Percentiles rank a stretch among this genome's conserved stretches.
These are phyloP conservation scores for Lichtheimia ramosa DNA, from an alignment of 371 early-diverging fungal species.

Conservation along the genomic window DNA sequence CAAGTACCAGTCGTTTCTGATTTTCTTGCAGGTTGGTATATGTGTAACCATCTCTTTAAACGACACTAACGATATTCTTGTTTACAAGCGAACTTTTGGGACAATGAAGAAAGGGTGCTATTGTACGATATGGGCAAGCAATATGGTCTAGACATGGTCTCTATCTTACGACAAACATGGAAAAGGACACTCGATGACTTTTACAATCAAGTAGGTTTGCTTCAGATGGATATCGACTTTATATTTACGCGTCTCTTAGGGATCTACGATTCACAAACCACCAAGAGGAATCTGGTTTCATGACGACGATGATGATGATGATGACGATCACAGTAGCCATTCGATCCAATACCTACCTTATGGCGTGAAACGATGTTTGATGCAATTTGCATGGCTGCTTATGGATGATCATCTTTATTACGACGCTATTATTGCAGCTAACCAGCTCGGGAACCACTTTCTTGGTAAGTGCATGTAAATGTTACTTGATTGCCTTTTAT, in stretches of 20 bases:
- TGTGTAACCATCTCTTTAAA: neutral
- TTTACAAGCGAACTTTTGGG: constrained; percentile 21
- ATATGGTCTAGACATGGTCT: constrained; percentile 12
- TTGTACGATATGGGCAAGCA: constrained; percentile 21
- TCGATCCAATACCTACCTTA: neutral
- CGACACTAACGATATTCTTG: neutral
- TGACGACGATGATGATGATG: neutral
- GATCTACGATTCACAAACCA: neutral
- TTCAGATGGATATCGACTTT: neutral
- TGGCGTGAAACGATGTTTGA: constrained; percentile 4
- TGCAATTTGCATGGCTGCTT: constrained; percentile 6
- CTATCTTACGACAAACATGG: neutral
- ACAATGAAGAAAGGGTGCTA: constrained; percentile 19
- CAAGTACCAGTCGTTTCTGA: constrained; percentile 21
- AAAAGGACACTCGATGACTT: neutral
- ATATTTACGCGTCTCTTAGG: neutral
- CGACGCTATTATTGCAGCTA: neutral
- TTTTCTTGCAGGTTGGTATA: constrained; percentile 21
- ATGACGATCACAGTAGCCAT: neutral
- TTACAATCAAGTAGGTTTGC: constrained; percentile 1
- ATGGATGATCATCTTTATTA: constrained; percentile 4
- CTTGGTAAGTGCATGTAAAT: neutral
- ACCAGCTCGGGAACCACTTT: constrained; percentile 3
- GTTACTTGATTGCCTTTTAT: no score
- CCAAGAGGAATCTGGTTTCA: neutral